Evolutionary conservation across 768 basidiomycete genomes (phyloP).

Genomic region (Terana coerulea): DNA sequence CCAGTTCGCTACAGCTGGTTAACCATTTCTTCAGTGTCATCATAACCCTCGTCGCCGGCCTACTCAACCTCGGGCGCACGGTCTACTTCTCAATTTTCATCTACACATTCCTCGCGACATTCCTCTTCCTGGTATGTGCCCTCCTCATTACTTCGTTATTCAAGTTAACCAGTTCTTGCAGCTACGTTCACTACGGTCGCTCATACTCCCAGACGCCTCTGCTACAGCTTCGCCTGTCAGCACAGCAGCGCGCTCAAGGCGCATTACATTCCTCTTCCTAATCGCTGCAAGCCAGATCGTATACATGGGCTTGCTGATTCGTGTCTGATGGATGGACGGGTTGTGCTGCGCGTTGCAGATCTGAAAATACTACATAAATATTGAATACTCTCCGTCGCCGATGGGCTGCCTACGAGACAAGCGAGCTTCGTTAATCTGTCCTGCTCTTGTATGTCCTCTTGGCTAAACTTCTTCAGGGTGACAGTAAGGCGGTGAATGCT

Average conservation of each 20-base stretch:
- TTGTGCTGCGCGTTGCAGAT: no score
- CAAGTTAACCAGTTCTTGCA: constrained; percentile 28
- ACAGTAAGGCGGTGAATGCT: no score
- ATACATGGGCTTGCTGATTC: constrained; percentile 82
- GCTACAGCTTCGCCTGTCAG: constrained; percentile 59
- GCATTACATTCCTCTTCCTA: constrained; percentile 89
- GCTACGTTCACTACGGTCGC: constrained; percentile 90
- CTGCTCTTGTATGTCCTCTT: no score
- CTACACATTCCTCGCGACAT: constrained; percentile 86
- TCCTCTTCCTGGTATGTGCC: constrained; percentile 81
- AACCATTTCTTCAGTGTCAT: constrained; percentile 61
- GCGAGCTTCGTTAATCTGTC: no score
- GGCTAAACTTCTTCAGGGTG: no score
- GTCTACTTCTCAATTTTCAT: constrained; percentile 70
- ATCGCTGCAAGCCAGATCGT: constrained; percentile 79
- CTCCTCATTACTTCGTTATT: not conserved
- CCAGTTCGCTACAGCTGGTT: not conserved
- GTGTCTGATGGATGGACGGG: constrained; percentile 47
- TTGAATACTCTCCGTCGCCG: no score
- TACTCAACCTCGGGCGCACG: constrained; percentile 58
- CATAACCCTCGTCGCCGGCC: constrained; percentile 65
- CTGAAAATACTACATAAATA: no score
- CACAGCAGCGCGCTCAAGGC: constrained; percentile 69
- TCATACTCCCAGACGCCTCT: constrained; percentile 82
- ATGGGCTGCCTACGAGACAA: no score